Conservation (phyloP, 306 rosid genomes). For the Pterocarpus santalinus region DNA sequence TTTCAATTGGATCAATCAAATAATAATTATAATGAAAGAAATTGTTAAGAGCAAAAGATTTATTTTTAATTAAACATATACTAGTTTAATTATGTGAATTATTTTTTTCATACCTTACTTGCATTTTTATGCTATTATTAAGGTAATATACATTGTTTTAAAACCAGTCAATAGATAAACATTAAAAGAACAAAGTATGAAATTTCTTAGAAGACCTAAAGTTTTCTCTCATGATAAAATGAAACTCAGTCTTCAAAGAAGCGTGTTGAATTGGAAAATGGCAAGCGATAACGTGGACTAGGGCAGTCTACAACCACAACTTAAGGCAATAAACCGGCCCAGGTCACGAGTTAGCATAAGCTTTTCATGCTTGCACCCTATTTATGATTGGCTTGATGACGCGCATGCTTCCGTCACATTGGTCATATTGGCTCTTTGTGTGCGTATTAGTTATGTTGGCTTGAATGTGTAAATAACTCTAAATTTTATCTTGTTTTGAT, state of each 20-base stretch:
- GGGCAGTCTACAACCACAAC: conserved; percentile 10
- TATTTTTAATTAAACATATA: no score
- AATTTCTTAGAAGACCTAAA: not conserved
- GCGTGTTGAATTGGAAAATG: not conserved
- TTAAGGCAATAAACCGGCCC: not conserved
- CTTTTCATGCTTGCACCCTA: not conserved
- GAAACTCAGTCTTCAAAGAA: conserved; percentile 17
- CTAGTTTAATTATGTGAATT: no score
- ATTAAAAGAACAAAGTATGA: not conserved
- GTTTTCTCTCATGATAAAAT: not conserved
- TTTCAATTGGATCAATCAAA: no score
- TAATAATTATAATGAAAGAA: not conserved
- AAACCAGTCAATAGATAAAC: no score
- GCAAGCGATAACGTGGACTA: not conserved
- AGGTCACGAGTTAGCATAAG: conserved; percentile 2
- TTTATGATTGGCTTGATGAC: not conserved
- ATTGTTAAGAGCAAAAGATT: not conserved
- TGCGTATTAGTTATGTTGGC: no score
- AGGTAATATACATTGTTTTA: no score
- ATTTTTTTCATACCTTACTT: no score
- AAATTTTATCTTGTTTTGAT: no score
- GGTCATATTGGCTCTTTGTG: no score
- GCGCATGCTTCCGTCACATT: not conserved
- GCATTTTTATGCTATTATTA: no score
- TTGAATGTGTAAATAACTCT: no score